These are phyloP conservation scores for Cinchona pubescens DNA, from an alignment of 257 asterid species.

Conservation along the genomic window DNA sequence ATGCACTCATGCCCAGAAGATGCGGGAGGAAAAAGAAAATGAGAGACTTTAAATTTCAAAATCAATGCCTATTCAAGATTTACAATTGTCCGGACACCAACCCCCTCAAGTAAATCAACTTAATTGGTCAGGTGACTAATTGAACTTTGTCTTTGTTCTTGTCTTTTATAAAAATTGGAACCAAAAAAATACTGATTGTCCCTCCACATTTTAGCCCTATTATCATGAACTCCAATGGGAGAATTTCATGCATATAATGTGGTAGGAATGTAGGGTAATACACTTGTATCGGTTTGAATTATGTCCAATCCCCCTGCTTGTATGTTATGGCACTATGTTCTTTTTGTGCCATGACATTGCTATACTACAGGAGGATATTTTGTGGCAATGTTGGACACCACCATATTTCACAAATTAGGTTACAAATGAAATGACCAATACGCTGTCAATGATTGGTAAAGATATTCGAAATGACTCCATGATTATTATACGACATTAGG, in stretches of 20 bases:
- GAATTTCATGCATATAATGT: neutral
- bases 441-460: slow-evolving; percentile 33
- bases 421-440: slow-evolving; percentile 16
- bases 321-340: slow-evolving; percentile 23
- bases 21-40: neutral
- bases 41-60: neutral
- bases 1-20: neutral
- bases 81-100: neutral
- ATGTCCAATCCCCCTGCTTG: slow-evolving; percentile 33
- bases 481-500: slow-evolving; percentile 8
- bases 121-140: slow-evolving; percentile 13
- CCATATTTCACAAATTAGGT: slow-evolving; percentile 27
- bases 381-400: slow-evolving; percentile 39
- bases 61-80: neutral
- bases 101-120: neutral
- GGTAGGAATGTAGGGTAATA: slow-evolving; percentile 3
- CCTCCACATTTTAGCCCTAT: slow-evolving; percentile 23
- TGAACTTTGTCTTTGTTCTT: neutral
- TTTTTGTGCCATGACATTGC: slow-evolving; percentile 21
- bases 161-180: neutral
- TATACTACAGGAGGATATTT: no score
- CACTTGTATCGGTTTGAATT: slow-evolving; percentile 15
- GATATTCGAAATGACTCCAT: slow-evolving; percentile 10
- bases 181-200: neutral
- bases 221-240: slow-evolving; percentile 44